Evolutionary conservation across 2,329 filamentous ascomycete species (phyloP).

Genomic region (Neophaeococcomyces aloes): DNA sequence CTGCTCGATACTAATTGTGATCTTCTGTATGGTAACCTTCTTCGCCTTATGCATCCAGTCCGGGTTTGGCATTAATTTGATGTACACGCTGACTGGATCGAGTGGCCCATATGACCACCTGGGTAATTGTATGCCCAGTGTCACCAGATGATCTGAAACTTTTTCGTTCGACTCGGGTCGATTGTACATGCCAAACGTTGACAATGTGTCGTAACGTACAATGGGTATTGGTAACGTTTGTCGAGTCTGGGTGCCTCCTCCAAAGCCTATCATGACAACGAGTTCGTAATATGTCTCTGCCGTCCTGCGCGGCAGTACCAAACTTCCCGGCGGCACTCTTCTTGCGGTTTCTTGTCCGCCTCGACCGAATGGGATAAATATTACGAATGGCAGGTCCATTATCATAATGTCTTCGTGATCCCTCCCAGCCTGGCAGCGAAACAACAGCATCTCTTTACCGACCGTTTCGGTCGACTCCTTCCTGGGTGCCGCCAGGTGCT

Average conservation of each 20-base stretch:
- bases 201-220: constrained; percentile 87
- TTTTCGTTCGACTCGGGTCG: constrained; percentile 79
- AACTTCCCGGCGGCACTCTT: constrained; percentile 79
- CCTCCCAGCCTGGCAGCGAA: constrained; percentile 70
- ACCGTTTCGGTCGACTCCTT: constrained; percentile 88
- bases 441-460: constrained; percentile 88
- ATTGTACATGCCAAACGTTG: constrained; percentile 99
- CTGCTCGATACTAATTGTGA: constrained; percentile 88
- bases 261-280: constrained; percentile 90
- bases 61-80: constrained; percentile 83
- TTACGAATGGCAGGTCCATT: constrained; percentile 94
- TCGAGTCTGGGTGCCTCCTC: constrained; percentile 74
- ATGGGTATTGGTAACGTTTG: constrained; percentile 86
- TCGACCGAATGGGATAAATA: constrained; percentile 92
- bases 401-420: constrained; percentile 81
- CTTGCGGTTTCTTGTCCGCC: constrained; percentile 82
- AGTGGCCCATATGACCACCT: constrained; percentile 93
- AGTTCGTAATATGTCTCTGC: constrained; percentile 96
- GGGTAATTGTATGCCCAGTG: constrained; percentile 80
- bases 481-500: constrained; percentile 77
- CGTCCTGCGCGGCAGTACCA: constrained; percentile 84
- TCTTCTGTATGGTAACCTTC: constrained; percentile 85
- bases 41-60: constrained; percentile 86
- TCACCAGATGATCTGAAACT: constrained; percentile 82
- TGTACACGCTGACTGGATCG: constrained; percentile 91